phyloP scores from a whole-genome alignment of 805 yeast species.

The Crinitomyces ghanaensis region DNA sequence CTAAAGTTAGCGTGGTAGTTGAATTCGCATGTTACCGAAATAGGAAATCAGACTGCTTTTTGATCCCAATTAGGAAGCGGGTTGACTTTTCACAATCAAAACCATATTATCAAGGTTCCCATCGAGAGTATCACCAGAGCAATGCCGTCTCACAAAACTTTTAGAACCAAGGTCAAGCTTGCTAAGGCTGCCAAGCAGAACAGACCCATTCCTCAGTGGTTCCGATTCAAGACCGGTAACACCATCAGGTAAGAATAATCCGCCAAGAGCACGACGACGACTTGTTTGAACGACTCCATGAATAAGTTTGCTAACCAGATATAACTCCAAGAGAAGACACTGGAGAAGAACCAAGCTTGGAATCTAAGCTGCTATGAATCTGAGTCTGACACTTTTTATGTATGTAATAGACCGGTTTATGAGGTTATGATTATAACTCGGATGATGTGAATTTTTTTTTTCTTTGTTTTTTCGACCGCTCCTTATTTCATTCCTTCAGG shows the following conservation, averaged over 20 bases:
- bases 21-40: too few relatives aligned
- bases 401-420: neutral
- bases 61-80: too few relatives aligned
- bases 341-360: slow-evolving; percentile 99
- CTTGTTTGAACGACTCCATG: too few relatives aligned
- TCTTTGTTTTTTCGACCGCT: neutral
- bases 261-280: neutral
- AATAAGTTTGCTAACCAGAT: slow-evolving; percentile 36
- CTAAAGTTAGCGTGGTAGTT: too few relatives aligned
- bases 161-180: slow-evolving; percentile 95
- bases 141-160: slow-evolving; percentile 65
- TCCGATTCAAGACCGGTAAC: slow-evolving; percentile 97
- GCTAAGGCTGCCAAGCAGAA: slow-evolving; percentile 98
- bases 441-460: neutral
- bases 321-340: slow-evolving; percentile 99
- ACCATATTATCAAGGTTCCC: too few relatives aligned
- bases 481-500: neutral
- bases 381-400: neutral
- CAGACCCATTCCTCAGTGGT: slow-evolving; percentile 99
- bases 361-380: slow-evolving; percentile 51
- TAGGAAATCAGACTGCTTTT: too few relatives aligned
- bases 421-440: neutral
- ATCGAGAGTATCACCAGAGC: too few relatives aligned
- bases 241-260: slow-evolving; percentile 53
- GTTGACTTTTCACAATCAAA: too few relatives aligned